Conservation (phyloP, 352 stramenopile species). For the Phytophthora agathidicida region DNA sequence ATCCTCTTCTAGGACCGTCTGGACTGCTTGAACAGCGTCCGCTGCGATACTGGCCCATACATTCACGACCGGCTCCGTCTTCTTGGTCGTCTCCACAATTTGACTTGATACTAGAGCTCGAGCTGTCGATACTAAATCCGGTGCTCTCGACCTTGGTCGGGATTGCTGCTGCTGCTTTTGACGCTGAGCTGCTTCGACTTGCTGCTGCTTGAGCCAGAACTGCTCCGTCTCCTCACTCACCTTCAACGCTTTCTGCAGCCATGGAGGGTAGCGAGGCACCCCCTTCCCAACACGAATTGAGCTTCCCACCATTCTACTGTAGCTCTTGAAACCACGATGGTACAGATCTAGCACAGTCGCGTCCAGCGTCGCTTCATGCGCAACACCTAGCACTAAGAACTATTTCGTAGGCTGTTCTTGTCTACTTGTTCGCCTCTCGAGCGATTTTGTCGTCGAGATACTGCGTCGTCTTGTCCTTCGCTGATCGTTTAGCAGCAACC, state of each 20-base stretch:
- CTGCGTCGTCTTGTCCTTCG: constrained; percentile 74
- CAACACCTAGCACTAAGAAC: neutral
- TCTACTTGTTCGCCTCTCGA: constrained; percentile 44
- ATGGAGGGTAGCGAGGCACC: constrained; percentile 57
- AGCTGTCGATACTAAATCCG: constrained; percentile 4
- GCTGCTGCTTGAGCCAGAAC: constrained; percentile 39
- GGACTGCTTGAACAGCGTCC: constrained; percentile 39
- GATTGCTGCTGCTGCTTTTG: constrained; percentile 29
- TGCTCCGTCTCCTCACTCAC: constrained; percentile 43
- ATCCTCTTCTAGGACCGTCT: constrained; percentile 39
- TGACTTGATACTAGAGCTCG: constrained; percentile 5
- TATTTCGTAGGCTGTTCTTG: too few relatives aligned
- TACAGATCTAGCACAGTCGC: neutral
- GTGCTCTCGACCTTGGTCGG: constrained; percentile 12
- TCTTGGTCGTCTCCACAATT: neutral
- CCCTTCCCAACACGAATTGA: constrained; percentile 13
- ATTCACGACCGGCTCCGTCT: constrained; percentile 10
- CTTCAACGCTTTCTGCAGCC: constrained; percentile 65
- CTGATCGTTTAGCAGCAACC: constrained; percentile 60
- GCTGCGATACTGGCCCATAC: constrained; percentile 53
- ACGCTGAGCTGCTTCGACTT: constrained; percentile 8
- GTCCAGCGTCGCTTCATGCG: constrained; percentile 12
- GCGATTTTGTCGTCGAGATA: constrained; percentile 85
- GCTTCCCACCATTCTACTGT: constrained; percentile 13
- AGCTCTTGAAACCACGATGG: neutral